A percentile compares a stretch with the other conserved stretches of the same genome.
These are phyloP conservation scores for Phoma sp. DNA, from an alignment of 2,329 filamentous ascomycete genomes.

Conservation along the genomic window DNA sequence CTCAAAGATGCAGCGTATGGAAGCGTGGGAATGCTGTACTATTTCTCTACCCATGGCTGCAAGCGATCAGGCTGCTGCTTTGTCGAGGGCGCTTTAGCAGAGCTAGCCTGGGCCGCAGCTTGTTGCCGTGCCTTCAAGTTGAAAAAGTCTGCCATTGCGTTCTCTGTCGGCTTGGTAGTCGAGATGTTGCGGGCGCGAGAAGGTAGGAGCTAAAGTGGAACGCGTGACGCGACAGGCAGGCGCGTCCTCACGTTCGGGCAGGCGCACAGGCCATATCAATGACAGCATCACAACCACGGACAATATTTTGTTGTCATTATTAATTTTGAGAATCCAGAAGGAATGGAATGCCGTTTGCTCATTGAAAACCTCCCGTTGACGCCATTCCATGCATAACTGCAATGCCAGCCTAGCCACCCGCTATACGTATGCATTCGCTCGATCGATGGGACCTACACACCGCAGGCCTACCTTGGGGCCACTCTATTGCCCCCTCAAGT, in stretches of 20 bases:
- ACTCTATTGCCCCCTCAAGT: constrained; percentile 49
- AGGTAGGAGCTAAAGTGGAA: constrained; percentile 35
- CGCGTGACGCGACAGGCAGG: constrained; percentile 28
- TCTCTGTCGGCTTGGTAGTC: constrained; percentile 1
- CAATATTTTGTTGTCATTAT: background rate
- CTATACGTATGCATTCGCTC: constrained; percentile 4
- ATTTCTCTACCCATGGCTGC: constrained; percentile 99
- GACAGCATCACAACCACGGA: constrained; percentile 4
- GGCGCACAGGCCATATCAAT: constrained; percentile 22
- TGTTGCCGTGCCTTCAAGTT: constrained; percentile 85
- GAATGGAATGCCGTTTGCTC: constrained; percentile 12
- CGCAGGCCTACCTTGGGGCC: constrained; percentile 19
- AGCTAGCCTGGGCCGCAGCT: constrained; percentile 74
- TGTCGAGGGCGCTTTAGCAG: constrained; percentile 68
- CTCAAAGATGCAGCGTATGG: background rate
- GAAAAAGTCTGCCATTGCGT: constrained; percentile 85
- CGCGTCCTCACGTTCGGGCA: constrained; percentile 40
- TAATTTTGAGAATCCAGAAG: constrained; percentile 1
- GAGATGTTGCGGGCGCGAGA: constrained; percentile 16
- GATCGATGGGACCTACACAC: constrained; percentile 30
- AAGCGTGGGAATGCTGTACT: constrained; percentile 60
- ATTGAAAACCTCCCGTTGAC: background rate
- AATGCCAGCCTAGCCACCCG: background rate
- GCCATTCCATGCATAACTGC: constrained; percentile 14
- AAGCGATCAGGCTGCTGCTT: constrained; percentile 68